A percentile compares a stretch with the other conserved stretches of the same genome.
These are phyloP conservation scores for Gyromitra esculenta DNA, from an alignment of 2,329 filamentous ascomycete genomes.

Conservation along the genomic window DNA sequence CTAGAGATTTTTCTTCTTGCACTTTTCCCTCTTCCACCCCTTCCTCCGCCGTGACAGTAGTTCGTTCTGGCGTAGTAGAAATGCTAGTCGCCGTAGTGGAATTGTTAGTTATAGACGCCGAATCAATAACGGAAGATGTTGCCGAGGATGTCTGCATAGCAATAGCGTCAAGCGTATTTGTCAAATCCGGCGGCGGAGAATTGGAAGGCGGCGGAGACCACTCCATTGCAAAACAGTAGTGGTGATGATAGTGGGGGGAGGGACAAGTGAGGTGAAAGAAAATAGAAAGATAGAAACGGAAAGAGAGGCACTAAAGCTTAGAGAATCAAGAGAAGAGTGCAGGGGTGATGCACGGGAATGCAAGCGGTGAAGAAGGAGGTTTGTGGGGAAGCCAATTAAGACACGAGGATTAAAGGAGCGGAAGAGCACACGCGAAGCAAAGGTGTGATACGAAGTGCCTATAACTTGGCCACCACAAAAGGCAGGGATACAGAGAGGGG, in stretches of 20 bases:
- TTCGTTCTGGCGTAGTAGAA: constrained; percentile 48
- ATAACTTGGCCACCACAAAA: constrained; percentile 44
- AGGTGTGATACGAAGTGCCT: constrained; percentile 47
- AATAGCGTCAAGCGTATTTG: constrained; percentile 43
- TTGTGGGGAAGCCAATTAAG: constrained; percentile 53
- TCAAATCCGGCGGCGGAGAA: constrained; percentile 33
- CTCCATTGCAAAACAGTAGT: constrained; percentile 41
- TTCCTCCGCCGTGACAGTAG: constrained; percentile 34
- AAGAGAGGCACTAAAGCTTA: constrained; percentile 44
- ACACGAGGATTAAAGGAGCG: constrained; percentile 50
- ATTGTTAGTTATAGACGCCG: constrained; percentile 52
- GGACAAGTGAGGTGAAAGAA: constrained; percentile 23
- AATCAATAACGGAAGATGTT: constrained; percentile 49
- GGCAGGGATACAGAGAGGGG: constrained; percentile 44
- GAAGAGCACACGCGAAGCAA: constrained; percentile 50
- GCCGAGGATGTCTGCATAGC: constrained; percentile 45
- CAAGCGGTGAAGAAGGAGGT: constrained; percentile 52
- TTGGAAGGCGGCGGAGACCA: constrained; percentile 40
- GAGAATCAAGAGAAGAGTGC: constrained; percentile 41
- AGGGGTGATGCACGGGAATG: constrained; percentile 48
- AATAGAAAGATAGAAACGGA: constrained; percentile 24
- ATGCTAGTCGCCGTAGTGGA: constrained; percentile 51
- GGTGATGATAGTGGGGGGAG: constrained; percentile 18
- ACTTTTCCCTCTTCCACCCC: constrained; percentile 23
- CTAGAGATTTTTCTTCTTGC: constrained; percentile 22